Base-by-base conservation (phyloP, 768 basidiomycete species). In the Coprinellus micaceus region DNA sequence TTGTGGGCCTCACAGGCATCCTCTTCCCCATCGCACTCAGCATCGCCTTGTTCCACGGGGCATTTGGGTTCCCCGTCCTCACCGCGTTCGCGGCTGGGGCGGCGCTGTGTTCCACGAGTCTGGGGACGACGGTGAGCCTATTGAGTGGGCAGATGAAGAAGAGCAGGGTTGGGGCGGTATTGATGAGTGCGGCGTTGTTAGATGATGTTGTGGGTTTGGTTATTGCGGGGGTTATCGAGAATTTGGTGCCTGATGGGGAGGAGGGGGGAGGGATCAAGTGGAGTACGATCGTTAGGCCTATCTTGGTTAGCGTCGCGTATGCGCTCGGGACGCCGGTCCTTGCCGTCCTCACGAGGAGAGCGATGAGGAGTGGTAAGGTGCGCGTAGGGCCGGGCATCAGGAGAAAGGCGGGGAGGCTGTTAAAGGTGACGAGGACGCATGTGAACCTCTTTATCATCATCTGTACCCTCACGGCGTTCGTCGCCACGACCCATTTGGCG, bases 151-250 rank as follows among this genome's bases (percentile, higher is more conserved):
- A 76, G 25, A 66, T 84, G 28, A 70, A 74, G 24, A 70, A 70
- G 36, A 84, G 79, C 2, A 72, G 76, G 46, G 75, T 83, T 0
- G 85, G 85, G 0, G 78, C 80, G 2, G 76, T 86, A 0, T 68
- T 89, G 15, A 71, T 83, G 58, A 79, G 77, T 48, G 85, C 85
- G 1, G 87, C 87, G 0, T 70, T 88, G 12, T 71, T 85, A 45
- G 86, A 89, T 67, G 86, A 89, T 64, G 74, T 86, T 9, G 71
- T 82, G 15, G 84, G 83, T 0, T 76, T 88, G 4, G 75, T 86
- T 24, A 77, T 87, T 30, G 77, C 82, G 0, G 78, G 78, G 22
- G 76, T 86, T 43, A 74, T 86, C 13, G 69, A 74, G 7, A 70
- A 74, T 6, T 63, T 82, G 17, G 70, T 51, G 1, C 26, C 74